Evolutionary conservation across 2,329 filamentous ascomycete species (phyloP).

Genomic region (Arthrobotrys entomopaga): DNA sequence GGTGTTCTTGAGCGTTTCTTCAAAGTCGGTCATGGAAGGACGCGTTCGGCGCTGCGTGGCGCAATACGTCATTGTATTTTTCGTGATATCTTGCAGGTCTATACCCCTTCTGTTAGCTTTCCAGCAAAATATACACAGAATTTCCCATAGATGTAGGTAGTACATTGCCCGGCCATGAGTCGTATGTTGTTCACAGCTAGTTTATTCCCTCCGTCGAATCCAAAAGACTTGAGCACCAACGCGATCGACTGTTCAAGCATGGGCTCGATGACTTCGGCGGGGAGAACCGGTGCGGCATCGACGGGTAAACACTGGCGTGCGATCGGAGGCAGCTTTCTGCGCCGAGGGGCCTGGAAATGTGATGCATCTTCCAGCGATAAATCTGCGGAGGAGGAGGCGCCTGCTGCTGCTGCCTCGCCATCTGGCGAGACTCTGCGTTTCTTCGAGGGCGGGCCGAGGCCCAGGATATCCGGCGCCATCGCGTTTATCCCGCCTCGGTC

Average conservation of each 20-base stretch:
- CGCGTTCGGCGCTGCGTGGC: conserved; percentile 58
- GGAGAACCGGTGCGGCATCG: conserved; percentile 41
- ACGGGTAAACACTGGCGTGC: conserved; percentile 34
- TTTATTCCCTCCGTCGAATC: conserved; percentile 40
- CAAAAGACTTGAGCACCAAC: conserved; percentile 45
- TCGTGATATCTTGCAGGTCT: conserved; percentile 46
- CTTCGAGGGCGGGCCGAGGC: conserved; percentile 51
- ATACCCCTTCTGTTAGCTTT: conserved; percentile 1
- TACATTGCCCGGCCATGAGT: conserved; percentile 45
- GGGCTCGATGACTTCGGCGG: conserved; percentile 38
- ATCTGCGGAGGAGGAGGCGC: conserved; percentile 3
- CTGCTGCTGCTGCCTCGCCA: conserved; percentile 21
- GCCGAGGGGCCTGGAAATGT: conserved; percentile 7
- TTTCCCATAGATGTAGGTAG: not conserved
- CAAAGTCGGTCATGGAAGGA: conserved; percentile 58
- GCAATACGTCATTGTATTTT: conserved; percentile 41
- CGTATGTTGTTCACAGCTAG: conserved; percentile 36
- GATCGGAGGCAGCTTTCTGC: conserved; percentile 44
- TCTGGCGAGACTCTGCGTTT: conserved; percentile 51
- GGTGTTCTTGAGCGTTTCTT: conserved; percentile 56
- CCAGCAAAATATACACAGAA: not conserved
- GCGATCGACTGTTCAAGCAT: conserved; percentile 50
- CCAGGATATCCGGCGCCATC: conserved; percentile 52
- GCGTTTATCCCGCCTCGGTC: conserved; percentile 28
- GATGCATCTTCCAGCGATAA: conserved; percentile 12